phyloP scores from a whole-genome alignment of 164 flowering plant genomes.

The Stephania japonica region DNA sequence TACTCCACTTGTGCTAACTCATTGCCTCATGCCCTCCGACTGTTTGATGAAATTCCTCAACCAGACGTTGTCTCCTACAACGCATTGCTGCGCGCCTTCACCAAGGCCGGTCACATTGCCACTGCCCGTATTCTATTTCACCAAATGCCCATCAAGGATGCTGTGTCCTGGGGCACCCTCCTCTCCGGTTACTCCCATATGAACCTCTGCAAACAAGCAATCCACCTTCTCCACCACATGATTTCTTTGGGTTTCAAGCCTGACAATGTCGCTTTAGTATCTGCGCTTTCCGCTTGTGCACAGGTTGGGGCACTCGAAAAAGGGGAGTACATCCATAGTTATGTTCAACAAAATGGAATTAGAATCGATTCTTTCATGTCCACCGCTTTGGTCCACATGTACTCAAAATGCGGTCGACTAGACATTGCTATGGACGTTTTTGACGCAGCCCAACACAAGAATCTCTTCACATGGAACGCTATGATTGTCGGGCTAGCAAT shows the following conservation, averaged over 20 bases:
- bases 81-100: constrained; percentile 46
- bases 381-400: constrained; percentile 71
- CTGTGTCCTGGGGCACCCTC: constrained; percentile 63
- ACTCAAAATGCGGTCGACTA: constrained; percentile 74
- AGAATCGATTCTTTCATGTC: constrained; percentile 35
- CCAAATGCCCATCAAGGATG: constrained; percentile 42
- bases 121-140: constrained; percentile 48
- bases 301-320: constrained; percentile 49
- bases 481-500: constrained; percentile 65
- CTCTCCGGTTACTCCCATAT: constrained; percentile 53
- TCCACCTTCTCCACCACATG: constrained; percentile 44
- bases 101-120: constrained; percentile 41
- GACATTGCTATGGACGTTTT: constrained; percentile 46
- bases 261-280: constrained; percentile 45
- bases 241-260: constrained; percentile 25
- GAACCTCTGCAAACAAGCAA: constrained; percentile 35
- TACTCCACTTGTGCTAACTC: constrained; percentile 25
- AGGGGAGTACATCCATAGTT: constrained; percentile 45
- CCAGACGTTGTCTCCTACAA: constrained; percentile 59
- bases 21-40: constrained; percentile 24
- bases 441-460: constrained; percentile 37
- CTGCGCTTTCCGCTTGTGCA: constrained; percentile 67
- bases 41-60: constrained; percentile 35
- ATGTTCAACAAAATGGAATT: constrained; percentile 29
- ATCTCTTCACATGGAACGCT: constrained; percentile 74